These are phyloP conservation scores for Rhodamnia rubescens DNA, from an alignment of 345 rosid genomes.

Conservation along the genomic window DNA sequence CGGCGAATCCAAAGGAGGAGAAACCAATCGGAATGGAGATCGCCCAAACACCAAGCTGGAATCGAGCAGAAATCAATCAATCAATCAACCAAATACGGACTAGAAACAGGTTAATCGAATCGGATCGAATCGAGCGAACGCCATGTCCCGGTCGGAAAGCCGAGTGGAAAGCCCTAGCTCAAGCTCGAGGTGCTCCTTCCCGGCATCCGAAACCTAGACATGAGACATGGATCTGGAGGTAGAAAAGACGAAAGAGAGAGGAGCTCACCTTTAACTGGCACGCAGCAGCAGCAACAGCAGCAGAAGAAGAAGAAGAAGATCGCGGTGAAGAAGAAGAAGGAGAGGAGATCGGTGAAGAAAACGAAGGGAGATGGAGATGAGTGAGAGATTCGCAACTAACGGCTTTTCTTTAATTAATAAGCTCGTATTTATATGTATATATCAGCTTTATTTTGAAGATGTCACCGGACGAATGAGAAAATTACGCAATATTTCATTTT, in stretches of 20 bases:
- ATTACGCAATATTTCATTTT: neutral
- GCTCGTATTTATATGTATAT: rapidly evolving
- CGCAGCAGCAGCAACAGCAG: neutral
- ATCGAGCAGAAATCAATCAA: neutral
- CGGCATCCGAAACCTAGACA: neutral
- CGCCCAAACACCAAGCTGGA: neutral
- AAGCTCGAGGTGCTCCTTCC: neutral
- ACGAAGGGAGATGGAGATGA: neutral
- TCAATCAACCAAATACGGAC: neutral
- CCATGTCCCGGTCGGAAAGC: neutral
- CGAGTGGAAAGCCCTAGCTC: neutral
- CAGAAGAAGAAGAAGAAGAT: neutral
- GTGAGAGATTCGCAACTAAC: neutral
- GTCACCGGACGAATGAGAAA: neutral
- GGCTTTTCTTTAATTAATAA: neutral
- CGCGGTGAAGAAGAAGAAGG: neutral
- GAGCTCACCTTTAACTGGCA: neutral
- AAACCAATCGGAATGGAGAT: neutral
- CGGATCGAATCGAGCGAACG: neutral
- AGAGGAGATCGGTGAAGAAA: neutral
- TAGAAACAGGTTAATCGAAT: neutral
- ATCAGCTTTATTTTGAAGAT: neutral
- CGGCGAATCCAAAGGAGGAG: neutral
- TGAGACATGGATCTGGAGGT: neutral
- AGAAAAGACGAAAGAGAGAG: neutral